Percentiles rank a stretch among this genome's conserved stretches.
Conservation (phyloP, 176 grass and related monocot species). For the Bonia amplexicaulis region DNA sequence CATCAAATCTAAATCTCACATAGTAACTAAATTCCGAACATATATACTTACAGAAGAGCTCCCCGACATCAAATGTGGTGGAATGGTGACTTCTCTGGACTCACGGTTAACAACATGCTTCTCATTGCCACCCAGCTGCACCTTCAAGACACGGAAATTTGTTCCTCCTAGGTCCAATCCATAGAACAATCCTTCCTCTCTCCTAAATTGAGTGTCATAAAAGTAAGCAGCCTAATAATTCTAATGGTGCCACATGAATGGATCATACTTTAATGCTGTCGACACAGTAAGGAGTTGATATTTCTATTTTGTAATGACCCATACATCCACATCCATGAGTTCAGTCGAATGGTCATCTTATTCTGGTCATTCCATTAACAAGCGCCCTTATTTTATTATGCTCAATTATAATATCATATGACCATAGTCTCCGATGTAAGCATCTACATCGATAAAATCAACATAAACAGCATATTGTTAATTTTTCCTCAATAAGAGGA, state of each 20-base stretch:
- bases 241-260: background rate
- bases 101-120: conserved; percentile 38
- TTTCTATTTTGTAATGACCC: background rate
- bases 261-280: background rate
- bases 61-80: conserved; percentile 60
- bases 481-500: background rate
- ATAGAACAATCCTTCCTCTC: conserved; percentile 74
- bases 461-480: background rate
- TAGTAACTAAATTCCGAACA: background rate
- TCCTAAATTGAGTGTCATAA: conserved; percentile 9
- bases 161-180: conserved; percentile 89
- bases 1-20: background rate
- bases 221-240: background rate
- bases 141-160: conserved; percentile 69
- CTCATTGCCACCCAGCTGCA: conserved; percentile 56
- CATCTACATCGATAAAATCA: background rate
- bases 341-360: background rate
- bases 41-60: conserved; percentile 48
- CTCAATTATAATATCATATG: background rate
- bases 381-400: background rate
- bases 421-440: background rate
- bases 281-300: background rate
- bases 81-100: conserved; percentile 54
- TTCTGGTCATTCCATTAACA: background rate
- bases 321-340: background rate